Evolutionary conservation across 225 moss, liverwort and hornwort species (phyloP), one percentile per base, ranked within the genome.

Genomic region (Physcomitrellopsis africana): DNA sequence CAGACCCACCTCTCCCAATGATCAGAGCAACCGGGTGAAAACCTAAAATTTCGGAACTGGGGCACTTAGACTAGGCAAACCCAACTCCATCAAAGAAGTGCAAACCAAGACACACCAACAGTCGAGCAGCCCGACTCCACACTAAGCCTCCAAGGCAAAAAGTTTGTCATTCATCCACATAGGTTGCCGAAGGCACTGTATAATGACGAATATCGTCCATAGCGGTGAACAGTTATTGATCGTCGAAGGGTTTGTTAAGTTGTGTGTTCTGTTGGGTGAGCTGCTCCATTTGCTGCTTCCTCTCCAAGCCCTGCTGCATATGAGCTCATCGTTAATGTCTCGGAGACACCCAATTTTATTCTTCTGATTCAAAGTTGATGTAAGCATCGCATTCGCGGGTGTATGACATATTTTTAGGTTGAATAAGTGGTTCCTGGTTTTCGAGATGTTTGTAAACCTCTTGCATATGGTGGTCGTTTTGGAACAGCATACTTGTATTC

Each of bases 131-230:
- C 4, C 17, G 19, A 13, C 9, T 16, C 18, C 42, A 44, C 42
- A 44, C 62, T 5, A 11, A 16, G 55, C 10, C 27, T 13, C 24
- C 3, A 51, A 13, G 14, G 67, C 19, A 48, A 47, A 62, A 47
- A 27, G 0, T 17, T 53, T 65, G 22, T 37, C 46, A 81, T 81
- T 67, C 81, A 62, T 73, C 51, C 73, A 69, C 8, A 23, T 48
- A 29, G 20, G 32, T 37, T 37, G 47, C 29, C 29, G 29, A 0
- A 27, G 26, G 0, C 10, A 65, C 72, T 51, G 60, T 43, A 37
- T 67, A 56, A 27, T 5, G 55, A 63, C 63, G 63, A 19, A 44
- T 44, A 20, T 63, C 0, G 19, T 49, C 60, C 72, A 13, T 3
- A 49, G 12, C 15, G 43, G 19, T 37, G 48, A 15, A 67, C 75